Conservation (phyloP, 2,329 filamentous ascomycete genomes). For the Amphichorda felina region DNA sequence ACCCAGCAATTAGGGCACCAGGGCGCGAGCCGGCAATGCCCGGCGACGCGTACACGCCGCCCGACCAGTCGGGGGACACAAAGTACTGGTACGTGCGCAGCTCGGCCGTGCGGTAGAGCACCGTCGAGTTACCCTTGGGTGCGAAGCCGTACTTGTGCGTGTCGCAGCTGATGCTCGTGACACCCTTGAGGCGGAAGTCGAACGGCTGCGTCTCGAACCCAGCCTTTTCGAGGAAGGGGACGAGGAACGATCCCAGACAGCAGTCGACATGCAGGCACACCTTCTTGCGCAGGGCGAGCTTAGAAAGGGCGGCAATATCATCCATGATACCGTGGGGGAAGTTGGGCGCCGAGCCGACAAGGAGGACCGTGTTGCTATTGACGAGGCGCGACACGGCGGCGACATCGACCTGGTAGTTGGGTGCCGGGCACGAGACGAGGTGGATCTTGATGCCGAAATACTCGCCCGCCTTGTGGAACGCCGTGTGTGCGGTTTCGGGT, state of each 20-base stretch:
- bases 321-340: constrained; percentile 98
- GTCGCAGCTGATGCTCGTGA: constrained; percentile 91
- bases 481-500: constrained; percentile 87
- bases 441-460: constrained; percentile 98
- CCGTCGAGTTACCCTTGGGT: constrained; percentile 90
- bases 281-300: constrained; percentile 65
- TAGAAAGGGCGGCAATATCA: constrained; percentile 77
- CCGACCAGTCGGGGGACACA: constrained; percentile 86
- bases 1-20: constrained; percentile 87
- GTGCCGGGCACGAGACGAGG: constrained; percentile 75
- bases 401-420: constrained; percentile 74
- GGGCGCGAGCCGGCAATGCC: constrained; percentile 85
- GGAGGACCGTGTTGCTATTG: constrained; percentile 85
- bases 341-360: constrained; percentile 92
- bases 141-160: constrained; percentile 99
- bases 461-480: constrained; percentile 86
- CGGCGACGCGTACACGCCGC: constrained; percentile 90
- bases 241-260: constrained; percentile 89
- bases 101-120: constrained; percentile 73
- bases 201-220: constrained; percentile 83
- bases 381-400: constrained; percentile 70
- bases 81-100: constrained; percentile 92
- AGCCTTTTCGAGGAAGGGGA: constrained; percentile 85
- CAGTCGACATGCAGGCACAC: constrained; percentile 93
- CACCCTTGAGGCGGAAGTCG: constrained; percentile 87